Evolutionary conservation across 306 rosid species (phyloP), one percentile per base, ranked within the genome.

Genomic region (Cicer bijugum): DNA sequence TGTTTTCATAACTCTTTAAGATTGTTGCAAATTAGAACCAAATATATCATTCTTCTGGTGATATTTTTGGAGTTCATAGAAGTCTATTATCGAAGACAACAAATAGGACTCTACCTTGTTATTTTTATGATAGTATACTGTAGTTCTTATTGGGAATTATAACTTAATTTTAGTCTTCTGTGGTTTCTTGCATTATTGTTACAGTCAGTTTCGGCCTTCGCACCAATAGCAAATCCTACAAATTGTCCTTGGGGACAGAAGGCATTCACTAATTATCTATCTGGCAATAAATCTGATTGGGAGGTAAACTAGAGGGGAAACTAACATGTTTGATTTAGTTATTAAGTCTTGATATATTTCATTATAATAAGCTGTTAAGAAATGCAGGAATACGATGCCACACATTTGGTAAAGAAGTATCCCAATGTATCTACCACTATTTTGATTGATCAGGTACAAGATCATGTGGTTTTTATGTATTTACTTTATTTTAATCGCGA

Each of bases 331-430:
- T 11, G 2, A 38, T 60, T 78, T 38, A 37, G 51, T 9, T 20
- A 12, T 61, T 63, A 15, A 20, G 47, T 72, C 23, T 52, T 67
- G 51, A 62, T 75, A 37, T 50, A 65, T 66, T 28, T 70, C 55
- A 67, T 39, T 51, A 12, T 40, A 33, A 84, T 57, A 69, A 67
- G 7, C 40, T 17, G 5, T 62, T 44, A 58, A 55, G 69, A 77
- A 86, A n/a, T 82, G 87, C 90, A 94, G 98, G 97, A 89, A 23
- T 91, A 91, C 56, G 98, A 94, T 55, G 97, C 98, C 55, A 89
- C 96, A 75, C 71, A 17, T 84, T 84, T 91, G 52, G 58, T 91
- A 10, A 69, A 71, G 1, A 94, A 91, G 85, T 75, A 72, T 44
- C 65, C 82, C 47, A 82, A 91, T 74, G 87, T 88, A 16, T 79